Evolutionary conservation across 2,329 filamentous ascomycete species (phyloP), one percentile per base, ranked within the genome.

Genomic region (Penicillium sp.): DNA sequence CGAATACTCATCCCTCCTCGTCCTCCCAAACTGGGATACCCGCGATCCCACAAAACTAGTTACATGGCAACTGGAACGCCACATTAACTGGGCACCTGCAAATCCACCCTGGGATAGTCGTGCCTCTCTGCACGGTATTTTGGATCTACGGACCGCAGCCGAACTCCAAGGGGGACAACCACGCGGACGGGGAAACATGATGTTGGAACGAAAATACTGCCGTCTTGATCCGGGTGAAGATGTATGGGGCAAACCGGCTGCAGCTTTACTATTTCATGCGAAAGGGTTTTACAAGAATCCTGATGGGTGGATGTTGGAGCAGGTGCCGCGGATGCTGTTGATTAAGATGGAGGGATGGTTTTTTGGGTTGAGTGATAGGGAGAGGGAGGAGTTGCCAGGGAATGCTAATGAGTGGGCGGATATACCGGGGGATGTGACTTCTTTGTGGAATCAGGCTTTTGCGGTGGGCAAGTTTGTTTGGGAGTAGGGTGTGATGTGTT

Each of bases 21-120:
- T 43, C 6, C 1, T 6, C 4, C 18, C 18, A 26, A 50, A 41
- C 9, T 45, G 41, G 49, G 40, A 51, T 18, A 27, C 27, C 9
- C 26, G 31, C n/a, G 27, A 37, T 15, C 25, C 27, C 41, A 22
- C 27, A 25, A 49, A 35, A 48, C 35, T 42, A 12, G 44, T 53
- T 5, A 20, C 25, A 8, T 53, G 51, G 51, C 51, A 53, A 40
- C 12, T 53, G 0, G 51, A 53, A 20, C 20, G 51, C 15, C 51
- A 53, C 18, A 41, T 43, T 15, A 45, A 53, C 20, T 53, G 51
- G 51, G 44, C 44, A 20, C 29, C 7, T 15, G 3, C 2, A 6
- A 40, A 33, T 6, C 22, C 27, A 9, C 42, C 42, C n/a, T 53
- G 51, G 51, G 25, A 26, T 2, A 41, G 27, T 15, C 31, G 6